Conservation (phyloP, 352 stramenopile genomes). For the Phytophthora lateralis region DNA sequence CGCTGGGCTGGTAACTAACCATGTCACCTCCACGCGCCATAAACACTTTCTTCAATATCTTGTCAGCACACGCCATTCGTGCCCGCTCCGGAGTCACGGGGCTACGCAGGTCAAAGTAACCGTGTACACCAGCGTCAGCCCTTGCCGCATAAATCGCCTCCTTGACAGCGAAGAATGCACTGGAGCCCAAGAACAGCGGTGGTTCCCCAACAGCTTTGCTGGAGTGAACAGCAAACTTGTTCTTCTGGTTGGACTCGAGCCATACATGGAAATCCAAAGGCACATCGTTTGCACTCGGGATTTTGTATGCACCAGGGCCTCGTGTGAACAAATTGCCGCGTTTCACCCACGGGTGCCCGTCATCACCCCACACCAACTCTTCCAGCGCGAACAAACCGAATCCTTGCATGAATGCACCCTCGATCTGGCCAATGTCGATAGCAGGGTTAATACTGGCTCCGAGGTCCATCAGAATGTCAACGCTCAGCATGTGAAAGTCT, state of each 20-base stretch:
- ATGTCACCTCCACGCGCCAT: slow-evolving; percentile 63
- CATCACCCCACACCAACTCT: slow-evolving; percentile 94
- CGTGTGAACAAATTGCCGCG: slow-evolving; percentile 92
- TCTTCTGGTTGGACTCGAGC: slow-evolving; percentile 93
- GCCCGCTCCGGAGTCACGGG: slow-evolving; percentile 84
- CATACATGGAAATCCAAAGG: slow-evolving; percentile 95
- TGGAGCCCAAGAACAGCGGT: slow-evolving; percentile 94
- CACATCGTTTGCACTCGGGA: slow-evolving; percentile 96
- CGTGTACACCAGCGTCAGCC: slow-evolving; percentile 58
- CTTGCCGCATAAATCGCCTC: slow-evolving; percentile 92
- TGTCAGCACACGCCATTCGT: slow-evolving; percentile 82
- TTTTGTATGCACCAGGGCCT: slow-evolving; percentile 97
- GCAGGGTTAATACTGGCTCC: slow-evolving; percentile 96
- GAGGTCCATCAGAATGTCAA: slow-evolving; percentile 92
- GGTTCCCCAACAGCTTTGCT: slow-evolving; percentile 97
- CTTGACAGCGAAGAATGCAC: slow-evolving; percentile 96
- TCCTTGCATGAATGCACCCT: slow-evolving; percentile 97
- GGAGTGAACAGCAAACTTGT: slow-evolving; percentile 95
- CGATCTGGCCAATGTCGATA: slow-evolving; percentile 98
- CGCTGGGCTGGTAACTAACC: slow-evolving; percentile 59
- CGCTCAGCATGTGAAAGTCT: slow-evolving; percentile 86
- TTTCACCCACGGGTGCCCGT: slow-evolving; percentile 94
- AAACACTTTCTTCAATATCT: slow-evolving; percentile 75
- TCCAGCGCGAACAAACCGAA: slow-evolving; percentile 96
- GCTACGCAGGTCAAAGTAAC: slow-evolving; percentile 75